Base-by-base conservation (phyloP, 2,329 filamentous ascomycete species). In the Aspergillus eucalypticola region DNA sequence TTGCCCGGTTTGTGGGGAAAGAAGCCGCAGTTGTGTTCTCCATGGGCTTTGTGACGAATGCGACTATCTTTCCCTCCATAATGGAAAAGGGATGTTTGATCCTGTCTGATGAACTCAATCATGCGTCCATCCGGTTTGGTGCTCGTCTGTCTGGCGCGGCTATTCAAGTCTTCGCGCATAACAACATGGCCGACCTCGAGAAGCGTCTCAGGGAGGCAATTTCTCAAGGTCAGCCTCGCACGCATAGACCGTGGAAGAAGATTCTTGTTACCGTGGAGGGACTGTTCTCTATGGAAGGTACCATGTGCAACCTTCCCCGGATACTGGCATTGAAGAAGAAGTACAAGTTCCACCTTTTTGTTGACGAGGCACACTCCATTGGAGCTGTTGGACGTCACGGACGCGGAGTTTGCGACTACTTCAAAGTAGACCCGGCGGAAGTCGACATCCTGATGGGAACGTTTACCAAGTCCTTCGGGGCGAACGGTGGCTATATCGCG, bases 281-380 rank as follows among this genome's bases (percentile, higher is more conserved):
- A 65, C 83, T 98, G 35, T 97, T 97, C 82, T 97, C 93, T 0
- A 98, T 98, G 94, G 94, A 98, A 79, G 94, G 94, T 53, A 96
- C 92, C 70, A 95, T 98, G 90, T 93, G 90, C 77, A 93, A 97
- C 74, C 84, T 98, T 13, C 94, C 93, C 0, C 90, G 90, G 57
- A 82, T 97, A 51, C 78, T 97, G 54, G 85, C 83, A 55, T 84
- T 98, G 62, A 96, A 96, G 85, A 88, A 89, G 76, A 91, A 90
- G 78, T 98, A 98, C 87, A 96, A 96, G 81, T 97, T 96, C 79
- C 86, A 91, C 72, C 85, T 98, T 2, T 98, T 95, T 72, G 84
- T 98, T 59, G 94, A 98, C 71, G 94, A 98, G 78, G 94, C 94
- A 29, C 94, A 98, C 82, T 96, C 92, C 11, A 86, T 98, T 61